Conservation (phyloP, 495 filamentous ascomycete species). For the Talaromyces trachyspermus region DNA sequence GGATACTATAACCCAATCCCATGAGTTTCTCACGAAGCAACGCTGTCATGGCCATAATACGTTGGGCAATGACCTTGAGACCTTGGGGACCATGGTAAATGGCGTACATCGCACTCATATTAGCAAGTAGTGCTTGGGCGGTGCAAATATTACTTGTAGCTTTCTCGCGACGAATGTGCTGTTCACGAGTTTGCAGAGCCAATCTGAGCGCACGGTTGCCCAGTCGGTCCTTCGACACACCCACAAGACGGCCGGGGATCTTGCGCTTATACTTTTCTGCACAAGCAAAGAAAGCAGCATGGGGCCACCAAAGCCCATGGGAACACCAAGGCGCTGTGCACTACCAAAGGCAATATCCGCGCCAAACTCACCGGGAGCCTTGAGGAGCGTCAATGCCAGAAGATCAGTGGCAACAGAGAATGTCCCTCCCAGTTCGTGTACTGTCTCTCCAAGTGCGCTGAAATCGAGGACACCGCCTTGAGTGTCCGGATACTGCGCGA, state of each 20-base stretch:
- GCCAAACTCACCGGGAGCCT: conserved; percentile 90
- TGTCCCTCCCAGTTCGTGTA: conserved; percentile 73
- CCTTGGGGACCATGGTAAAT: conserved; percentile 90
- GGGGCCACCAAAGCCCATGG: conserved; percentile 88
- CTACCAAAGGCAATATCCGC: conserved; percentile 97
- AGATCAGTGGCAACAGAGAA: conserved; percentile 90
- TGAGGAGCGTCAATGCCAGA: conserved; percentile 80
- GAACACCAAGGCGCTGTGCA: conserved; percentile 90
- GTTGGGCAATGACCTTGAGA: conserved; percentile 76
- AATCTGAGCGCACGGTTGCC: conserved; percentile 81
- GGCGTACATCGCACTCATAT: conserved; percentile 98
- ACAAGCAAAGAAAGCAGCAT: conserved; percentile 95
- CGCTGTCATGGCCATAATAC: conserved; percentile 61
- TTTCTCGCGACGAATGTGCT: conserved; percentile 96
- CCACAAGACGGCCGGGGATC: conserved; percentile 89
- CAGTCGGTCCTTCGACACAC: conserved; percentile 85
- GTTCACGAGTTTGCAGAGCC: conserved; percentile 89
- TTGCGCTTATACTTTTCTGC: conserved; percentile 90
- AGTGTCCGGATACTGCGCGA: conserved; percentile 93
- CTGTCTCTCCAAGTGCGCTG: conserved; percentile 60
- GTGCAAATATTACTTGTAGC: conserved; percentile 99
- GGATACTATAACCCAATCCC: conserved; percentile 57
- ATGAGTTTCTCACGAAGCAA: conserved; percentile 61
- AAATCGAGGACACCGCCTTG: conserved; percentile 77
- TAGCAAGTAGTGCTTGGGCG: conserved; percentile 88